Evolutionary conservation across 169 alveolate genomes (phyloP), one percentile per base, ranked within the genome.

Genomic region (Plasmodium cynomolgi): DNA sequence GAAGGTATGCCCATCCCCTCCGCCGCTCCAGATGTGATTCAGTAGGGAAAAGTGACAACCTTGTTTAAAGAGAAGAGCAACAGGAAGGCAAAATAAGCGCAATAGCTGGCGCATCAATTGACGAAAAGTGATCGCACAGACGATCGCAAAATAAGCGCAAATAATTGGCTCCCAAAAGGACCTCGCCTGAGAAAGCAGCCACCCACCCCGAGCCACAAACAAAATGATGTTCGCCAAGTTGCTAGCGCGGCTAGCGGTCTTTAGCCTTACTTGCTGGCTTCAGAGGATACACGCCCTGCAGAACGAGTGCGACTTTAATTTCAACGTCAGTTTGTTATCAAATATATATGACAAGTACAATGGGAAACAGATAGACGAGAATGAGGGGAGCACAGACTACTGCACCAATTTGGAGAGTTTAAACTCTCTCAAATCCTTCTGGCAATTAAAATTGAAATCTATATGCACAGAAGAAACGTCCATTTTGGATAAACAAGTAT

Each of bases 391-490:
- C 37, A 58, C 62, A 20, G 83, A 90, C 37, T 37, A 80, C 34
- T 90, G 94, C 37, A 71, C 20, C 20, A 90, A 81, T 90, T 90
- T 90, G 73, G 91, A 90, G 56, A 90, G 91, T 68, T 58, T 90
- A 13, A 79, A 90, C 26, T 72, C 94, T 3, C 58, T 90, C 7
- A 79, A 81, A 37, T 15, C 94, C 0, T 81, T 90, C 41, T 90
- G 94, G 94, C 23, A 33, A 41, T 81, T 90, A 90, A 90, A 90
- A 81, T 71, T 90, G 54, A 90, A 90, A 50, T 56, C 94, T 1
- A 13, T 90, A 74, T 90, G 94, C 54, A 90, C 94, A 81, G 91
- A 90, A 90, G 80, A 90, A 80, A 90, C 94, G 13, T 90, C 94
- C 4, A 81, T 90, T 41, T 90, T 90, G n/a, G 94, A 90, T 90